Base-by-base conservation (phyloP, 2,329 filamentous ascomycete species). In the Neurospora sp. region DNA sequence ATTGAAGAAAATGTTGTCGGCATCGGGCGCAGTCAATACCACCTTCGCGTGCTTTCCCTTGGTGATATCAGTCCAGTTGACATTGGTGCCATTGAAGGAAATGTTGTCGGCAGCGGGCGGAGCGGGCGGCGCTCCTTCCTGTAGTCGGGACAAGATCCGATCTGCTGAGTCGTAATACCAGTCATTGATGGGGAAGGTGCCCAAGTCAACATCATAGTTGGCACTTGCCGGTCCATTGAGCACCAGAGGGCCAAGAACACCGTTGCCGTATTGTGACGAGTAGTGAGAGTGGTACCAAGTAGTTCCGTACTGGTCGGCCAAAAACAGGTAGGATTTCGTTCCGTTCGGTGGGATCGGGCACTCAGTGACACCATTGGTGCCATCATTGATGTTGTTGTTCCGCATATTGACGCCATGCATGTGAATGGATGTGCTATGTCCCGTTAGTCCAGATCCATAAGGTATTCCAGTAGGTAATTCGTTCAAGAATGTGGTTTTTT, bases 191-290 rank as follows among this genome's bases (percentile, higher is more conserved):
- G 83, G 81, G 8, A 85, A 79, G 3, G 80, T 73, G 10, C 86
- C 86, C 0, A 87, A 80, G 73, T 88, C 86, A 67, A 83, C 79
- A 69, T 88, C 85, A 74, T 85, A 86, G 71, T 72, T 67, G 28
- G 70, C 69, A 8, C 78, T 78, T 1, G 76, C 74, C 75, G 74
- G 71, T 65, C 84, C 84, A 69, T 85, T 77, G 70, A 86, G 82
- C 43, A 84, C 76, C 23, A 88, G 81, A 1, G 81, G 78, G 6
- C 86, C 86, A 5, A 81, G 77, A 0, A 86, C 77, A 12, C 86
- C 86, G 70, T 87, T 82, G 28, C 79, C 81, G 69, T 84, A 84
- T 74, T 85, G 83, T 2, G 79, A 75, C 1, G 80, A 79, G 72
- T 83, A 82, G 73, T 86, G 84, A 39, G 81, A 83, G 75, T 86